Evolutionary conservation across 305 asterid genomes (phyloP).

Genomic region (Rubia peregrina): DNA sequence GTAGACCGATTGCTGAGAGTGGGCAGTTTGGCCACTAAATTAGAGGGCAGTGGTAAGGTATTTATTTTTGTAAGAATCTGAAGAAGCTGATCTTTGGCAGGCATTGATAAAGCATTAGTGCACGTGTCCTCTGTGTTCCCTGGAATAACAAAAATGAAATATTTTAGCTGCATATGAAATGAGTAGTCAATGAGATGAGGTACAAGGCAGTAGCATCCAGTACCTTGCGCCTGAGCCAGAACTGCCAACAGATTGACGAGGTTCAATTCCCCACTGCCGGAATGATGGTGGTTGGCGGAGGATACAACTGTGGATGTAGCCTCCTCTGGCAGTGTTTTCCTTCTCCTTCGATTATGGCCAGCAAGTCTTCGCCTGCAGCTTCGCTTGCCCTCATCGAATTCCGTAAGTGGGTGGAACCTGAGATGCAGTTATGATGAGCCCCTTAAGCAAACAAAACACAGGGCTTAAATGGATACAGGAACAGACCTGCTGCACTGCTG

Average conservation of each 20-base stretch:
- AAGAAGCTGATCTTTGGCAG: constrained; percentile 55
- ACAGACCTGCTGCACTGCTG: constrained; percentile 74
- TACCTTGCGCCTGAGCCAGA: constrained; percentile 49
- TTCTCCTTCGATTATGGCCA: constrained; percentile 94
- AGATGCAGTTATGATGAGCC: too few relatives aligned
- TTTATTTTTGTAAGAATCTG: constrained; percentile 61
- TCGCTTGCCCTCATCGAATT: constrained; percentile 94
- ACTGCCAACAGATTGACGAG: constrained; percentile 55
- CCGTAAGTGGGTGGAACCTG: constrained; percentile 91
- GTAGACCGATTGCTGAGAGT: constrained; percentile 23
- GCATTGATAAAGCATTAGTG: constrained; percentile 27
- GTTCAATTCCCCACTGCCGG: constrained; percentile 38
- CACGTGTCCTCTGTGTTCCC: constrained; percentile 43
- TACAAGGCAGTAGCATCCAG: background rate
- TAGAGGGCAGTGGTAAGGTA: constrained; percentile 50
- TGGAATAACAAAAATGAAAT: constrained; percentile 19
- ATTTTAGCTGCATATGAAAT: background rate
- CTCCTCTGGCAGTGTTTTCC: constrained; percentile 85
- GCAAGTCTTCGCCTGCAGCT: constrained; percentile 97
- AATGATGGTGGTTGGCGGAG: constrained; percentile 37
- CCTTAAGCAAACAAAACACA: too few relatives aligned
- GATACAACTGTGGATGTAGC: constrained; percentile 32
- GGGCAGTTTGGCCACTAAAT: constrained; percentile 39
- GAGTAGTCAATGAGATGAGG: background rate
- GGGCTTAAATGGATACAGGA: background rate